Evolutionary conservation across 257 asterid species (phyloP).

Genomic region (Solanum virginianum): DNA sequence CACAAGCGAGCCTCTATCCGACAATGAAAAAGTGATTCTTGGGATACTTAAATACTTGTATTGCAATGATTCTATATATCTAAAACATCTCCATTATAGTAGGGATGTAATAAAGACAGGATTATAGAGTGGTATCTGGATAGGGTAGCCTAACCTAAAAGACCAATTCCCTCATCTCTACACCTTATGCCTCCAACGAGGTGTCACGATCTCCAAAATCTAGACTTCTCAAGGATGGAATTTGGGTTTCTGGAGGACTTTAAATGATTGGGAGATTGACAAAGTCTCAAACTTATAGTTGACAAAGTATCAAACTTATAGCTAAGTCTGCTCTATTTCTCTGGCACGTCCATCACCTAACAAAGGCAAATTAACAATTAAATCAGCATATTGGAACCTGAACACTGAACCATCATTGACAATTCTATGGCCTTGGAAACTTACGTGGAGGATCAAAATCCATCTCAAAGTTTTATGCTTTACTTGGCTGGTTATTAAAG

Average conservation of each 20-base stretch:
- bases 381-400: neutral
- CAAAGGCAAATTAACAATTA: neutral
- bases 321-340: neutral
- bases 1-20: neutral
- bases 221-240: neutral
- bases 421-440: neutral
- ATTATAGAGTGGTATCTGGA: neutral
- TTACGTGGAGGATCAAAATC: neutral
- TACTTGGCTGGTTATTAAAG: neutral
- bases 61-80: neutral
- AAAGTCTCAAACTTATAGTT: neutral
- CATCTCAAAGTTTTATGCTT: neutral
- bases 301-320: neutral
- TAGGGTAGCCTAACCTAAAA: neutral
- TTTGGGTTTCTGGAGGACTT: neutral
- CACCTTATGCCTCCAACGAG: neutral
- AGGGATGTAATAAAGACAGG: neutral
- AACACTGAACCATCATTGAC: neutral
- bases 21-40: neutral
- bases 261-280: neutral
- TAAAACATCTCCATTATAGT: neutral
- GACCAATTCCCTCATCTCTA: neutral
- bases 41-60: neutral
- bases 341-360: neutral
- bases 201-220: neutral